Evolutionary conservation across 1,139 yeast species (phyloP).

Genomic region (Taiozyma sp.): DNA sequence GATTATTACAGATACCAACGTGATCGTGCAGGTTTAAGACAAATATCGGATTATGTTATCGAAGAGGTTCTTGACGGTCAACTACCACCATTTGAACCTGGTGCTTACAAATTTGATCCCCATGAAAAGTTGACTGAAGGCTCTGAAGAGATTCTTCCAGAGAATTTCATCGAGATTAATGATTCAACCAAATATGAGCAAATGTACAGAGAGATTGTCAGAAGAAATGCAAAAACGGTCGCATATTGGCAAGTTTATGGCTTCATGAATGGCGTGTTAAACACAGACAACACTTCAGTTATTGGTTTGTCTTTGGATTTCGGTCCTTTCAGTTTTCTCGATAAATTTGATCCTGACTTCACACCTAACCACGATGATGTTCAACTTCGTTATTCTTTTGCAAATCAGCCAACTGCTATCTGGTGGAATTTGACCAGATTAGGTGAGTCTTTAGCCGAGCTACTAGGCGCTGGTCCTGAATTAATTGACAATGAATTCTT

Average conservation of each 20-base stretch:
- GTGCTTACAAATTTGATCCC: slow-evolving; percentile 24
- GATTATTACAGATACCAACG: slow-evolving; percentile 76
- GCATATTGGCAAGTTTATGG: slow-evolving; percentile 93
- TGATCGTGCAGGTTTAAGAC: slow-evolving; percentile 57
- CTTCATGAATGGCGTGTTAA: slow-evolving; percentile 87
- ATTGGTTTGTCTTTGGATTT: slow-evolving; percentile 86
- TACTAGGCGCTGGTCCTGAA: slow-evolving; percentile 65
- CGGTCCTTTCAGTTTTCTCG: slow-evolving; percentile 93
- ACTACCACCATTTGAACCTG: slow-evolving; percentile 33
- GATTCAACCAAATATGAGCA: slow-evolving; percentile 62
- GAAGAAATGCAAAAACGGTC: slow-evolving; percentile 69
- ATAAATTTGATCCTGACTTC: slow-evolving; percentile 72
- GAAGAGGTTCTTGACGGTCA: slow-evolving; percentile 48
- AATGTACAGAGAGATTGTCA: slow-evolving; percentile 65
- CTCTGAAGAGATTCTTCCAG: slow-evolving; percentile 3
- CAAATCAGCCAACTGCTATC: slow-evolving; percentile 77
- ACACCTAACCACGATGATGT: slow-evolving; percentile 92
- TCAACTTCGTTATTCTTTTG: slow-evolving; percentile 65
- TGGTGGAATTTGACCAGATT: slow-evolving; percentile 93
- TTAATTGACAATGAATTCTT: slow-evolving; percentile 39
- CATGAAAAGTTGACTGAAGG: slow-evolving; percentile 12
- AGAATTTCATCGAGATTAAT: slow-evolving; percentile 24
- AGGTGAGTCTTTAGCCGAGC: slow-evolving; percentile 80
- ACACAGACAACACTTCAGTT: slow-evolving; percentile 90
- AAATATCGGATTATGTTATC: slow-evolving; percentile 70